Base-by-base conservation (phyloP, 768 basidiomycete species). In the Favolaschia claudopus region DNA sequence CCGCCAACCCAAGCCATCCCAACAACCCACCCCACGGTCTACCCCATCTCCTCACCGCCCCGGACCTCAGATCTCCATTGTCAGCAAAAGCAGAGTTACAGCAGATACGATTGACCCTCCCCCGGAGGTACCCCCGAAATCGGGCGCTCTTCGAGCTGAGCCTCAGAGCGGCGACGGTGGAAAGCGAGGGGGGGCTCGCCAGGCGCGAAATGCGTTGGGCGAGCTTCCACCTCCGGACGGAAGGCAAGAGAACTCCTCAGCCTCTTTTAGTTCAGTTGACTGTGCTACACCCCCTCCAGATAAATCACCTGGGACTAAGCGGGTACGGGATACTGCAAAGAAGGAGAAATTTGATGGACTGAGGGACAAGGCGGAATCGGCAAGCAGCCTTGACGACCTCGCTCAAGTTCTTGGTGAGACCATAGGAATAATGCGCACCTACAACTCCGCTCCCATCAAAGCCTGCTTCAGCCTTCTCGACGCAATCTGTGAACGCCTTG, bases 171-270 rank as follows among this genome's bases (percentile, higher is more conserved):
- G 28, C 44, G 44, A 19, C 44, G 34, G 2, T 2, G 44, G 44
- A 55, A 55, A 0, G 43, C 54, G 54, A 55, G 53, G 53, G 54
- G 54, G 54, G 33, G 27, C 52, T 54, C 42, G 27, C 7, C 1
- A 15, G 36, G 54, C 29, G 27, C 44, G 9, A 13, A 15, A 20
- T 7, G 44, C 27, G 44, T 9, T 5, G 17, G 43, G 10, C 22
- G 54, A 46, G 54, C 28, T 39, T 55, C 54, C 44, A 27, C 54
- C 54, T 32, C 44, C 22, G n/a, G 54, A 43, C 36, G 44, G 25
- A 15, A 55, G 53, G 43, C 43, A 37, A 44, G 53, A 36, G 7
- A 8, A 31, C 10, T 14, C 27, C 22, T 27, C 54, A 38, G 27
- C 33, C 44, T 28, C 36, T 17, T n/a, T 19, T 6, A n/a, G 7